These are phyloP conservation scores for Salix exigua DNA, from an alignment of 345 rosid genomes.

Conservation along the genomic window DNA sequence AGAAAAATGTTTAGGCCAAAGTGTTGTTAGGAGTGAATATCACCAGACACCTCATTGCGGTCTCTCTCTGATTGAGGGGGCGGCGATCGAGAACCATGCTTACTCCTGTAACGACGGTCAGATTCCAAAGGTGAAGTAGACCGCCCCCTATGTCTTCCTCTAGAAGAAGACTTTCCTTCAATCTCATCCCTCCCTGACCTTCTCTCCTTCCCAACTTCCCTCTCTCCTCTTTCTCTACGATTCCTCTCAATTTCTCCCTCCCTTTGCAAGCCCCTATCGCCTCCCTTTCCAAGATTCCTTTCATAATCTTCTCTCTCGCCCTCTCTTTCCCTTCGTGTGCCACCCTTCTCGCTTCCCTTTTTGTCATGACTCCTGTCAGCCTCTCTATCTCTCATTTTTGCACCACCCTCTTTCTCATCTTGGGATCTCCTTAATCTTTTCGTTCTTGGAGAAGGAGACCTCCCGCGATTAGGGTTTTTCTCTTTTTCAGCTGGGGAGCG, in stretches of 20 bases:
- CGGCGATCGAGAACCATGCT: slow-evolving; percentile 61
- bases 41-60: slow-evolving; percentile 64
- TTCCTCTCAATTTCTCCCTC: slow-evolving; percentile 2
- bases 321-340: slow-evolving; percentile 13
- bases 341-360: slow-evolving; percentile 32
- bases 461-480: slow-evolving; percentile 23
- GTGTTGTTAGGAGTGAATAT: slow-evolving; percentile 24
- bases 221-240: slow-evolving; percentile 39
- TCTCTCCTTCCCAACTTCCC: slow-evolving; percentile 45
- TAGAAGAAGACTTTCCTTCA: slow-evolving; percentile 45
- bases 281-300: slow-evolving; percentile 17
- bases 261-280: slow-evolving; percentile 17
- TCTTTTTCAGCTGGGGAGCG: slow-evolving; percentile 5
- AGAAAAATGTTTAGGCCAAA: neutral
- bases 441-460: slow-evolving; percentile 71
- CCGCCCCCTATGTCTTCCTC: slow-evolving; percentile 42
- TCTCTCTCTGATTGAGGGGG: slow-evolving; percentile 34
- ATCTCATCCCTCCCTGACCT: slow-evolving; percentile 53
- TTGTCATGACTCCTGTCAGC: slow-evolving; percentile 36
- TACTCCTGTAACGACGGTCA: slow-evolving; percentile 47
- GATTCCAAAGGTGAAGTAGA: slow-evolving; percentile 44
- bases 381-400: slow-evolving; percentile 46
- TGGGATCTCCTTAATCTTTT: slow-evolving; percentile 56
- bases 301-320: slow-evolving; percentile 8
- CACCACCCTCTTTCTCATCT: slow-evolving; percentile 44